phyloP scores from a whole-genome alignment of 441 rosid species.

The Erysimum cheiri region DNA sequence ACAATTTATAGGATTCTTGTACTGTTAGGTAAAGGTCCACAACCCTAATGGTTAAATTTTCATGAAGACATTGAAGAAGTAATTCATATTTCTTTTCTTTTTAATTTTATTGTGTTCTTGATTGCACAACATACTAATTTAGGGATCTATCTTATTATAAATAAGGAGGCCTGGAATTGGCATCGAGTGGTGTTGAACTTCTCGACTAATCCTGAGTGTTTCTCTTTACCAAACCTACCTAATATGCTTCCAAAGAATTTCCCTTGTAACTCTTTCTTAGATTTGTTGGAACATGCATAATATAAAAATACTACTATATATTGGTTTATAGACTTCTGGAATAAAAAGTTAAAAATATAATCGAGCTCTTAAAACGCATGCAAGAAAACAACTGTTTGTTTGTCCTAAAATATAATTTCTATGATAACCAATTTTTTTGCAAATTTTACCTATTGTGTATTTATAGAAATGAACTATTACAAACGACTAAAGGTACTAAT shows the following conservation, averaged over 20 bases:
- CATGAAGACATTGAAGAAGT: conserved; percentile 8
- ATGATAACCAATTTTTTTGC: background rate
- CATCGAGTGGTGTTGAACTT: conserved; percentile 38
- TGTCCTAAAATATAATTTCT: background rate
- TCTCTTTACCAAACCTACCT: conserved; percentile 47
- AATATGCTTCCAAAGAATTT: conserved; percentile 14
- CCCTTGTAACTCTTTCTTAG: background rate
- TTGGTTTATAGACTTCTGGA: background rate
- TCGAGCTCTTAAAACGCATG: background rate
- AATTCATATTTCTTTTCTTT: background rate
- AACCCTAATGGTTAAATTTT: conserved; percentile 26
- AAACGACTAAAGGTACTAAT: background rate
- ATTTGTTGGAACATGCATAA: background rate
- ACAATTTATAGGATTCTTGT: conserved; percentile 35
- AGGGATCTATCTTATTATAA: background rate
- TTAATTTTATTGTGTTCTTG: background rate
- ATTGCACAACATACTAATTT: background rate
- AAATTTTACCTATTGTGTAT: background rate
- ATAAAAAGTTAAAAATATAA: background rate
- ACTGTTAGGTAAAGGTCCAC: conserved; percentile 34
- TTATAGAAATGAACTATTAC: background rate
- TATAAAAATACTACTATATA: background rate
- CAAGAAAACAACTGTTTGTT: background rate
- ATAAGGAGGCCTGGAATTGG: background rate
- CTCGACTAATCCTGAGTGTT: conserved; percentile 39